These are phyloP conservation scores for Myrica gale DNA, from an alignment of 306 rosid genomes.

Conservation along the genomic window DNA sequence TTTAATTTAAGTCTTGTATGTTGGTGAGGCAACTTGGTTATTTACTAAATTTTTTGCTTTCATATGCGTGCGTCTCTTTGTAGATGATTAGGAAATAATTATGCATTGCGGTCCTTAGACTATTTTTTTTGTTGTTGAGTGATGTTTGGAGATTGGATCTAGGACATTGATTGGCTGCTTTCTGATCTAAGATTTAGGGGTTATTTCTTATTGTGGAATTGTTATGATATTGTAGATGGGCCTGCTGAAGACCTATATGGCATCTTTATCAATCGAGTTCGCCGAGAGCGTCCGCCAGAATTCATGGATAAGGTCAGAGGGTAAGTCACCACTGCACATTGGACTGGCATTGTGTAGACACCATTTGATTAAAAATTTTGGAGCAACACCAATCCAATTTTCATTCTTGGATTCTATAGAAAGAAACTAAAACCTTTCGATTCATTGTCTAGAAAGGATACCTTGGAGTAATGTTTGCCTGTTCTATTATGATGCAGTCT, in stretches of 20 bases:
- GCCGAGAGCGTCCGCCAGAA: slow-evolving; percentile 88
- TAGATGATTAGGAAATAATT: neutral
- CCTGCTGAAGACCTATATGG: slow-evolving; percentile 96
- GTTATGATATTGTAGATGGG: slow-evolving; percentile 58
- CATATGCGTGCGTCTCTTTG: too few species aligned
- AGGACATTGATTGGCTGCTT: neutral
- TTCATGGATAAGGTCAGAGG: slow-evolving; percentile 74
- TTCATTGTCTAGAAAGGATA: neutral
- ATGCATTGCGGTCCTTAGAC: neutral
- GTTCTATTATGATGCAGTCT: slow-evolving; percentile 57
- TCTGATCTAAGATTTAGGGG: neutral
- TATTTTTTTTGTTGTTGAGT: neutral
- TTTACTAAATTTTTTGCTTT: too few species aligned
- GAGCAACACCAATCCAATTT: neutral
- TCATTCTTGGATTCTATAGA: neutral
- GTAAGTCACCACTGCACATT: slow-evolving; percentile 47
- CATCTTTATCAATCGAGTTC: slow-evolving; percentile 85
- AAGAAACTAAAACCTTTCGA: neutral
- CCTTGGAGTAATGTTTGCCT: slow-evolving; percentile 17
- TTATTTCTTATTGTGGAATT: slow-evolving; percentile 16
- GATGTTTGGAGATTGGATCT: slow-evolving; percentile 8
- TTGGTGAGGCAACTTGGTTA: too few species aligned
- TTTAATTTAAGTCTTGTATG: too few species aligned
- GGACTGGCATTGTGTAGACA: neutral
- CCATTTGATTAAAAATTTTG: neutral